phyloP scores from a whole-genome alignment of 139 green algal genomes.

The Coelastrella sp. region DNA sequence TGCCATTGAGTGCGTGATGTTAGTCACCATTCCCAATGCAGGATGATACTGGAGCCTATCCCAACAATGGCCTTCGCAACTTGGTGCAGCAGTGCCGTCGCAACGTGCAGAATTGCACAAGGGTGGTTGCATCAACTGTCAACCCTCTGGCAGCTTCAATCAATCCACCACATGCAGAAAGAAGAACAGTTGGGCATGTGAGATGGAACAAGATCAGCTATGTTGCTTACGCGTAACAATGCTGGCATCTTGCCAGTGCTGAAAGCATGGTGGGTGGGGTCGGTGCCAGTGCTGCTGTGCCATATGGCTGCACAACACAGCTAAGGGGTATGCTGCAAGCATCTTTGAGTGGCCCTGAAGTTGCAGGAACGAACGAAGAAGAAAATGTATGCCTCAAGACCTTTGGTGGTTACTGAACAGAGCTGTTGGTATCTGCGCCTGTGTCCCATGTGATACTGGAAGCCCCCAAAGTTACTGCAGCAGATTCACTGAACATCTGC shows the following conservation, averaged over 20 bases:
- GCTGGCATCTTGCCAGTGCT: slow-evolving; percentile 35
- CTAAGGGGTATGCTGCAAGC: slow-evolving; percentile 76
- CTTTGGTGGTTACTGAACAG: too few relatives aligned
- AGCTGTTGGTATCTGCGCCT: too few relatives aligned
- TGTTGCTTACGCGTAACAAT: slow-evolving; percentile 45
- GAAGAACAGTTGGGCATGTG: not conserved
- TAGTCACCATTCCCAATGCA: too few relatives aligned
- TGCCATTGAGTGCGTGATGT: too few relatives aligned
- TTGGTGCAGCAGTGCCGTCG: not conserved
- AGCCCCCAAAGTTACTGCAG: too few relatives aligned
- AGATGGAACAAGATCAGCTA: not conserved
- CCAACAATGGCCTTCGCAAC: too few relatives aligned
- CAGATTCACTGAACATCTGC: too few relatives aligned
- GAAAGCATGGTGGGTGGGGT: slow-evolving; percentile 24
- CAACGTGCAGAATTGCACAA: not conserved
- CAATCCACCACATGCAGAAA: too few relatives aligned
- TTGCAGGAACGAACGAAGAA: not conserved
- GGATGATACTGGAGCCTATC: too few relatives aligned
- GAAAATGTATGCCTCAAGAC: not conserved
- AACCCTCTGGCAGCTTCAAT: not conserved
- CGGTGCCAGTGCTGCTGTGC: not conserved
- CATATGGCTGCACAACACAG: slow-evolving; percentile 54
- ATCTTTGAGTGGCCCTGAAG: slow-evolving; percentile 72
- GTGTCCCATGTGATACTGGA: too few relatives aligned
- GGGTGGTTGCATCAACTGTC: not conserved